Percentiles rank a stretch among this genome's conserved stretches.
These are phyloP conservation scores for Phytophthora hibernalis DNA, from an alignment of 352 stramenopile species.

Conservation along the genomic window DNA sequence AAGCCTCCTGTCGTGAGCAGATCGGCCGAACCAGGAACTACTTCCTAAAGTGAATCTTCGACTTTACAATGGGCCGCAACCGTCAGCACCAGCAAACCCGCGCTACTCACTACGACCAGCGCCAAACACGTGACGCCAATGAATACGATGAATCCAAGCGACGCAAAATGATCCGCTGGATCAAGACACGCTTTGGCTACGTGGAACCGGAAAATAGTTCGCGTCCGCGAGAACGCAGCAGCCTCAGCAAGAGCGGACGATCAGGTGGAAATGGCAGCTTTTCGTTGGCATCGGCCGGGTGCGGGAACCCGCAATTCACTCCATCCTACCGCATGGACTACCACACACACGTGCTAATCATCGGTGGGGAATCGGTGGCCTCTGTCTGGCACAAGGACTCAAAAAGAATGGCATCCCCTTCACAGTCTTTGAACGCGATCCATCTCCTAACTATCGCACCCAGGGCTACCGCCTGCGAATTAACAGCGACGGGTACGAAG, in stretches of 20 bases:
- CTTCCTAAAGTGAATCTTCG: background rate
- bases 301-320: conserved; percentile 21
- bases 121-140: conserved; percentile 37
- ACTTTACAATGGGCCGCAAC: conserved; percentile 27
- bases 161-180: conserved; percentile 67
- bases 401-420: conserved; percentile 68
- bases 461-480: conserved; percentile 73
- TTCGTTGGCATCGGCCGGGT: conserved; percentile 10
- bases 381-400: conserved; percentile 70
- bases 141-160: conserved; percentile 58
- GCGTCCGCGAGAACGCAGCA: conserved; percentile 24
- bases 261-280: conserved; percentile 24
- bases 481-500: conserved; percentile 65
- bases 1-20: conserved; percentile 13
- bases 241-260: conserved; percentile 29
- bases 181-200: conserved; percentile 59
- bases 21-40: background rate
- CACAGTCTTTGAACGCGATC: conserved; percentile 72
- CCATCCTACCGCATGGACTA: conserved; percentile 31
- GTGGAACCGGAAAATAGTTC: conserved; percentile 13
- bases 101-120: conserved; percentile 51
- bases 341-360: conserved; percentile 48
- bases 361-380: conserved; percentile 65
- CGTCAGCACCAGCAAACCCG: conserved; percentile 34
- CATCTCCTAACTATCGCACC: conserved; percentile 64